Percentiles rank a stretch among this genome's conserved stretches.
phyloP scores from a whole-genome alignment of 2,329 filamentous ascomycete genomes.

The Hypocreales sp. region DNA sequence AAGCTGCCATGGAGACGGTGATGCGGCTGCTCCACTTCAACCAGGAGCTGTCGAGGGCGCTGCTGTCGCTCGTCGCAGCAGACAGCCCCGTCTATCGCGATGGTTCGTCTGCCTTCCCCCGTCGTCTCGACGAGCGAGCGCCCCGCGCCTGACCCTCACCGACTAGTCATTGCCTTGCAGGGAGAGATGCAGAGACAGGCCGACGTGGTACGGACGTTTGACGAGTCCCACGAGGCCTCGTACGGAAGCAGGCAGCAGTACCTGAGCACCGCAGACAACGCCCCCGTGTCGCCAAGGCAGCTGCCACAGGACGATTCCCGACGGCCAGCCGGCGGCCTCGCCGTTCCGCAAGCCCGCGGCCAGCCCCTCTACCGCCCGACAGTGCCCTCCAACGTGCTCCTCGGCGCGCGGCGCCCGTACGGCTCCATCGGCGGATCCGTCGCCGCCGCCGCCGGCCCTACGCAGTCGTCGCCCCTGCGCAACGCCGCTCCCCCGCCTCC shows the following conservation, averaged over 20 bases:
- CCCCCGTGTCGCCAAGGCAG: conserved; percentile 77
- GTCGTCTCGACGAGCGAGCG: conserved; percentile 4
- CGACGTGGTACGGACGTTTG: conserved; percentile 38
- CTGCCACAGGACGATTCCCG: conserved; percentile 73
- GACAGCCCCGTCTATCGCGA: conserved; percentile 72
- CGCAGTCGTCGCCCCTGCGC: conserved; percentile 60
- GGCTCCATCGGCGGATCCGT: conserved; percentile 65
- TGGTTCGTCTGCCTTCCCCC: conserved; percentile 37
- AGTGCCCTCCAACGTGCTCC: conserved; percentile 67
- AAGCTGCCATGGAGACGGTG: conserved; percentile 68
- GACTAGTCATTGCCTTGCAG: conserved; percentile 38
- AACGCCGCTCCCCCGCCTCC: conserved; percentile 51
- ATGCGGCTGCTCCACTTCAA: conserved; percentile 59
- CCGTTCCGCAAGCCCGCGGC: conserved; percentile 41
- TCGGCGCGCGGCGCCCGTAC: conserved; percentile 62
- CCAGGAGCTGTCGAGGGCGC: conserved; percentile 63
- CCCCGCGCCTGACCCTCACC: not conserved
- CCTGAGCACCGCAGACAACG: conserved; percentile 53
- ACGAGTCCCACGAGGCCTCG: conserved; percentile 53
- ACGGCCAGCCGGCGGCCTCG: conserved; percentile 54
- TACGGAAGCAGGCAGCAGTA: conserved; percentile 53
- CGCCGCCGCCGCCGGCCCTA: conserved; percentile 43
- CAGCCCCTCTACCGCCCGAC: conserved; percentile 59
- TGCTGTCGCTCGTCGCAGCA: conserved; percentile 58
- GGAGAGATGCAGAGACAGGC: conserved; percentile 45